Percentiles rank a stretch among this genome's conserved stretches.
These are phyloP conservation scores for Auricularia sp. DNA, from an alignment of 768 basidiomycete genomes.

Conservation along the genomic window DNA sequence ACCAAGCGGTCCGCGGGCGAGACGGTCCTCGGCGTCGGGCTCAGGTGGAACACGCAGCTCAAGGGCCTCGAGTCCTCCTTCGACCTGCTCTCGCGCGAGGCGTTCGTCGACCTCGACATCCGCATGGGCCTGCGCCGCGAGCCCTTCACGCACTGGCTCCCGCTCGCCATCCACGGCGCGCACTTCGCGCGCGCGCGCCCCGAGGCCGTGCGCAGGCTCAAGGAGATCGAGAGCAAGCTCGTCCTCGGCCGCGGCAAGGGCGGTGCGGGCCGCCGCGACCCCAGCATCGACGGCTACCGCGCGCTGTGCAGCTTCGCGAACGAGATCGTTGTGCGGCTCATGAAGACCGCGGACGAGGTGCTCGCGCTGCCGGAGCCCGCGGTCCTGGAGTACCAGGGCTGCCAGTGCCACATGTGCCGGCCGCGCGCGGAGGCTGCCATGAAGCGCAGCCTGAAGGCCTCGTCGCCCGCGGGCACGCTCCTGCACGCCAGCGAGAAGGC, in stretches of 20 bases:
- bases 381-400: background rate
- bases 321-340: background rate
- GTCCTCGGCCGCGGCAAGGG: background rate
- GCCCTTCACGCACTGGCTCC: conserved; percentile 1
- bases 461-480: background rate
- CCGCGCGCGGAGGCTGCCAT: background rate
- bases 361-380: background rate
- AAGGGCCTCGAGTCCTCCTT: conserved; percentile 1
- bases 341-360: conserved; percentile 1
- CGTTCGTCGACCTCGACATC: background rate
- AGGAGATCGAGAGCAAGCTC: background rate
- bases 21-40: background rate
- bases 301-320: conserved; percentile 2
- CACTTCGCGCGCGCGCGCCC: background rate
- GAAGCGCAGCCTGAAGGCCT: background rate
- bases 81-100: conserved; percentile 1
- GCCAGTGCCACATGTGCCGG: background rate
- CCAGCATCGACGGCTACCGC: background rate
- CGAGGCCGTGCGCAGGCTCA: background rate
- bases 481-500: background rate
- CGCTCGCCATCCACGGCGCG: background rate
- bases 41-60: background rate
- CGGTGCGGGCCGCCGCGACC: background rate
- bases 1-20: background rate
- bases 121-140: background rate